phyloP scores from a whole-genome alignment of 2,329 filamentous ascomycete species.

The Penicillium sp. region DNA sequence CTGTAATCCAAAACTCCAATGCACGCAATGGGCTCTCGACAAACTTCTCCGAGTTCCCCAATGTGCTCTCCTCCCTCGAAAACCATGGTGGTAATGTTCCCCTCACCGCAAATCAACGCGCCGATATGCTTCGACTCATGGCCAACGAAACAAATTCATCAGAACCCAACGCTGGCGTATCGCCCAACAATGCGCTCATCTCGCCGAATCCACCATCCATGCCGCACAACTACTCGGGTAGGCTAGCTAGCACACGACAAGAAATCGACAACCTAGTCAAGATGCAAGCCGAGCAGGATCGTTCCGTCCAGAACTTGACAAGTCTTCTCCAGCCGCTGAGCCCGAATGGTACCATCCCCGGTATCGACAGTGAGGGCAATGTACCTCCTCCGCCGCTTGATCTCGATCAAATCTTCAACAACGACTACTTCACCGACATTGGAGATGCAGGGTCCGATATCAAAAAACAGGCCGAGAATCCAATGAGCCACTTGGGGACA shows the following conservation, averaged over 20 bases:
- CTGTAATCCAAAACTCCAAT: slow-evolving; percentile 50
- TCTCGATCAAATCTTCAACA: slow-evolving; percentile 59
- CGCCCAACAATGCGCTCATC: slow-evolving; percentile 57
- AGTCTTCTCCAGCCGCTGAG: slow-evolving; percentile 75
- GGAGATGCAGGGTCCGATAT: slow-evolving; percentile 35
- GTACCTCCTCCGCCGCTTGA: slow-evolving; percentile 51
- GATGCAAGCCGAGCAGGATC: slow-evolving; percentile 75
- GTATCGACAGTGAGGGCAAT: slow-evolving; percentile 52
- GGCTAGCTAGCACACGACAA: slow-evolving; percentile 65
- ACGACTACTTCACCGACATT: slow-evolving; percentile 55
- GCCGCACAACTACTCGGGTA: slow-evolving; percentile 49
- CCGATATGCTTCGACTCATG: slow-evolving; percentile 50
- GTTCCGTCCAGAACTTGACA: slow-evolving; percentile 72
- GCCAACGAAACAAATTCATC: slow-evolving; percentile 47
- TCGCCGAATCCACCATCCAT: slow-evolving; percentile 57
- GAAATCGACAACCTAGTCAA: slow-evolving; percentile 78
- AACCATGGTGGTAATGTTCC: slow-evolving; percentile 44
- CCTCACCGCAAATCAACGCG: slow-evolving; percentile 48
- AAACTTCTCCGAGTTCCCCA: slow-evolving; percentile 45
- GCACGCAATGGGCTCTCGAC: slow-evolving; percentile 43
- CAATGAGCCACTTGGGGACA: slow-evolving; percentile 16
- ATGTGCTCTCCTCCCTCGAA: slow-evolving; percentile 48
- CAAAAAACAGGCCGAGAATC: slow-evolving; percentile 25
- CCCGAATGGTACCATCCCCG: slow-evolving; percentile 75
- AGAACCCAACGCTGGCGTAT: slow-evolving; percentile 38